phyloP scores from a whole-genome alignment of 2,329 filamentous ascomycete genomes.

The Ramularia collo-cygni region DNA sequence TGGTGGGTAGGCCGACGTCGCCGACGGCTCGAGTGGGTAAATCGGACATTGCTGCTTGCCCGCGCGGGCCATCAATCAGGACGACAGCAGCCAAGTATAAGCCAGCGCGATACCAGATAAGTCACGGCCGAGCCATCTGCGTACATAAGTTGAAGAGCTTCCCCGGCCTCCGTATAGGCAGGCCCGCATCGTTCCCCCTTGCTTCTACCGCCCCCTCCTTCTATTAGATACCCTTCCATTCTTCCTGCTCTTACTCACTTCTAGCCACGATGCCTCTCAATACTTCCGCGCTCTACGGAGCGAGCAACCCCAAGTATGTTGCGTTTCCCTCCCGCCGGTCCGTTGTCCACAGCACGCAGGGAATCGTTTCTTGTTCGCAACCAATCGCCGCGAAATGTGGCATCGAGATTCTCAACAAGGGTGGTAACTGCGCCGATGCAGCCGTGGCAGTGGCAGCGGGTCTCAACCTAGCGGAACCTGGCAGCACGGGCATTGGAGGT shows the following conservation, averaged over 20 bases:
- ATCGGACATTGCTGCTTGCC: no score
- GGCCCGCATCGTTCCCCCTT: constrained; percentile 4
- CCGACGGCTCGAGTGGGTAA: no score
- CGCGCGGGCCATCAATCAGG: no score
- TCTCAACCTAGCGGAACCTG: constrained; percentile 88
- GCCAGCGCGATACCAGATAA: no score
- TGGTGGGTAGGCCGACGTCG: no score
- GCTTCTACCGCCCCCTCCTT: constrained; percentile 3
- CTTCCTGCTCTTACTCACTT: constrained; percentile 1
- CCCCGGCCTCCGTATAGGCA: constrained; percentile 3
- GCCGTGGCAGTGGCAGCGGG: constrained; percentile 89
- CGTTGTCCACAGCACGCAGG: constrained; percentile 86
- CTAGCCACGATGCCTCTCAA: constrained; percentile 42
- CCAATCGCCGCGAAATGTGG: constrained; percentile 85
- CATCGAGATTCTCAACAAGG: constrained; percentile 72
- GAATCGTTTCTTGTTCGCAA: constrained; percentile 85
- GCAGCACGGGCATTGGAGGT: constrained; percentile 88
- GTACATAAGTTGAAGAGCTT: not conserved
- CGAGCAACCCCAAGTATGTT: constrained; percentile 47
- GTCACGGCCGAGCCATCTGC: not conserved
- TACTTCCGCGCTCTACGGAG: constrained; percentile 45
- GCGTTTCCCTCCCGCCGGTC: constrained; percentile 75
- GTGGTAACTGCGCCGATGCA: constrained; percentile 95
- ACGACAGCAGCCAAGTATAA: no score
- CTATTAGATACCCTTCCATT: not conserved